Evolutionary conservation across 2,329 filamentous ascomycete genomes (phyloP), one percentile per base, ranked within the genome.

Genomic region (Fusarium tanahbumbuense): DNA sequence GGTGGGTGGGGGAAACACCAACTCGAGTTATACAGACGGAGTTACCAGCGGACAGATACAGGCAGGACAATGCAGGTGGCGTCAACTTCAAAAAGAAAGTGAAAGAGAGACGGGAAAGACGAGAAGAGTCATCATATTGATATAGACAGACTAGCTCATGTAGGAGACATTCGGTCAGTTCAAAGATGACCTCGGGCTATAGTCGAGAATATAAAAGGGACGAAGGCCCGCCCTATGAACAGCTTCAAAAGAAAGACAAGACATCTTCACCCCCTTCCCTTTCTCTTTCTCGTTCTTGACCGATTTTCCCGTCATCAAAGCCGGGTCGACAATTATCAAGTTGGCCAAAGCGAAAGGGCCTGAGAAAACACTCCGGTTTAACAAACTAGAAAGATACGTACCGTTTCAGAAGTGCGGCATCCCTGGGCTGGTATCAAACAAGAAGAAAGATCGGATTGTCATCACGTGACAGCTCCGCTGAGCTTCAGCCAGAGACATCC

Each of bases 141-240:
- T 22, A 56, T 20, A 48, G n/a, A 16, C 37, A 53, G 59, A 53
- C 54, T 34, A 55, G 44, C 46, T 56, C 22, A 32, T 56, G 46
- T 41, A 53, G 27, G 55, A 57, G 37, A 50, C 52, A 50, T 40
- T 37, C 54, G 48, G 42, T 41, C 30, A 47, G 47, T 47, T 56
- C 60, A 46, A 54, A 58, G 63, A 73, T 54, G 71, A 60, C 69
- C 69, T 75, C 73, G 65, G 73, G 56, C 63, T 37, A 63, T 48
- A 46, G 56, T 40, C 28, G 45, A 73, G 64, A 65, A 61, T 76
- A 76, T 76, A 76, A 73, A 76, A 76, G 57, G 73, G 67, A 69
- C 68, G 30, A 52, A 62, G 48, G 34, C 64, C 73, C 71, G 59
- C 71, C 67, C 56, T 58, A 44, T 41, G 53, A 49, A 60, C 47